These are phyloP conservation scores for Pestalotiopsis fici DNA, from an alignment of 2,329 filamentous ascomycete species.

Conservation along the genomic window DNA sequence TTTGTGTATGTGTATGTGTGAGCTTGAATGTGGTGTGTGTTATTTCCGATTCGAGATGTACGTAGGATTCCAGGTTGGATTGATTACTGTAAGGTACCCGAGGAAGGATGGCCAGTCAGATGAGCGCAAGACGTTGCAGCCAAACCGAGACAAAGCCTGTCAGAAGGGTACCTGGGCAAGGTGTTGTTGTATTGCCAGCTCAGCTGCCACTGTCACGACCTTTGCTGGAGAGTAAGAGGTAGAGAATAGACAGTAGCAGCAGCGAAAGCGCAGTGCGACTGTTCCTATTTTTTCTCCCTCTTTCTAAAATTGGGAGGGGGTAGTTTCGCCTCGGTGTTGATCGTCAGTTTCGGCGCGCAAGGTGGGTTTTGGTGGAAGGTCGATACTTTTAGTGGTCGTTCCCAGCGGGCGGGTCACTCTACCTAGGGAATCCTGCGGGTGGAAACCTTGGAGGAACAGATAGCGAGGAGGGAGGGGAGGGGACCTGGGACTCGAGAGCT, in stretches of 20 bases:
- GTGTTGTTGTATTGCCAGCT: background rate
- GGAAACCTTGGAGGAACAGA: constrained; percentile 13
- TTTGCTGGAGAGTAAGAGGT: background rate
- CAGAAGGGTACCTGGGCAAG: background rate
- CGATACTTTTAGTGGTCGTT: background rate
- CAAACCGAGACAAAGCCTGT: background rate
- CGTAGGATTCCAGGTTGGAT: background rate
- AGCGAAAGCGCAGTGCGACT: background rate
- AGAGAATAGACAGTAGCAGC: background rate
- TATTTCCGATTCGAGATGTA: background rate
- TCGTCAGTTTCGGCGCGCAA: constrained; percentile 37
- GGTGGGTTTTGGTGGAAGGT: background rate
- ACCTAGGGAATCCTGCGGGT: constrained; percentile 12
- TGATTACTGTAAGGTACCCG: constrained; percentile 3
- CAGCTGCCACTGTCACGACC: background rate
- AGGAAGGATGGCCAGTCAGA: background rate
- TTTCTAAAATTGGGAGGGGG: constrained; percentile 9
- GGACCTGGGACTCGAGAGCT: no score
- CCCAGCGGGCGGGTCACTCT: background rate
- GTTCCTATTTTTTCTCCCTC: background rate
- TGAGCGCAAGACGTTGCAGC: background rate
- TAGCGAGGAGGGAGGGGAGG: background rate
- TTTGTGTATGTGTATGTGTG: background rate
- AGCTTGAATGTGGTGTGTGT: background rate
- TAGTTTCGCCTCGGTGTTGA: constrained; percentile 37